A percentile compares a stretch with the other conserved stretches of the same genome.
Conservation (phyloP, 2,329 filamentous ascomycete species). For the Hypocreales sp. region DNA sequence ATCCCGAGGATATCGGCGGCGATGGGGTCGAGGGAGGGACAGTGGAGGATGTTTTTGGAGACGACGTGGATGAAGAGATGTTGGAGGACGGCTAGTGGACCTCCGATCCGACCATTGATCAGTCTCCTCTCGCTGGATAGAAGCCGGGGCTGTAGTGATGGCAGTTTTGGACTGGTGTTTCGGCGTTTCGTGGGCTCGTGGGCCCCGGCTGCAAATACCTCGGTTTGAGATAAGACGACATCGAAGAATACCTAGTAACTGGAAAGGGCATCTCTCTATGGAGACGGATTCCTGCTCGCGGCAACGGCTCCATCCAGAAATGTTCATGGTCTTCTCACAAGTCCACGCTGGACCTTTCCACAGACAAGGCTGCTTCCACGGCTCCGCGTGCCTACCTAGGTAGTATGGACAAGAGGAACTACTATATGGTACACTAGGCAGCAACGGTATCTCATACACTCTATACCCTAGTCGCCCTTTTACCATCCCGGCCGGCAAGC, state of each 20-base stretch:
- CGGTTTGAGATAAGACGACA: too few species aligned
- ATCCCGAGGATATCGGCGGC: conserved; percentile 25
- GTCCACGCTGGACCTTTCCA: too few species aligned
- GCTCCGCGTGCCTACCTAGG: too few species aligned
- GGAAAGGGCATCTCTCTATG: too few species aligned
- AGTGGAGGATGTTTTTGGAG: conserved; percentile 38
- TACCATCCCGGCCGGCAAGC: conserved; percentile 13
- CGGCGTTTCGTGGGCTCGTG: conserved; percentile 2
- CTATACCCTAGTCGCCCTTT: conserved; percentile 30
- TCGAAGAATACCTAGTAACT: too few species aligned
- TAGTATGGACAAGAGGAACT: conserved; percentile 19
- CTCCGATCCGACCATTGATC: too few species aligned
- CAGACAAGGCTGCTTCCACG: too few species aligned
- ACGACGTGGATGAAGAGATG: conserved; percentile 41
- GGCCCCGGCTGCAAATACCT: conserved; percentile 1
- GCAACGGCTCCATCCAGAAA: too few species aligned
- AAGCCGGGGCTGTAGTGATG: too few species aligned
- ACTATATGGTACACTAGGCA: conserved; percentile 40
- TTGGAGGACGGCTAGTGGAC: conserved; percentile 24
- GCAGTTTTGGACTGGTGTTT: too few species aligned
- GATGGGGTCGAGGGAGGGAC: conserved; percentile 34
- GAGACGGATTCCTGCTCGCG: too few species aligned
- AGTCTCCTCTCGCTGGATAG: too few species aligned
- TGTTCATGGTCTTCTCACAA: background rate
- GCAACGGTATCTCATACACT: conserved; percentile 39